These are phyloP conservation scores for Linum lewisii DNA, from an alignment of 345 rosid genomes.

Conservation along the genomic window DNA sequence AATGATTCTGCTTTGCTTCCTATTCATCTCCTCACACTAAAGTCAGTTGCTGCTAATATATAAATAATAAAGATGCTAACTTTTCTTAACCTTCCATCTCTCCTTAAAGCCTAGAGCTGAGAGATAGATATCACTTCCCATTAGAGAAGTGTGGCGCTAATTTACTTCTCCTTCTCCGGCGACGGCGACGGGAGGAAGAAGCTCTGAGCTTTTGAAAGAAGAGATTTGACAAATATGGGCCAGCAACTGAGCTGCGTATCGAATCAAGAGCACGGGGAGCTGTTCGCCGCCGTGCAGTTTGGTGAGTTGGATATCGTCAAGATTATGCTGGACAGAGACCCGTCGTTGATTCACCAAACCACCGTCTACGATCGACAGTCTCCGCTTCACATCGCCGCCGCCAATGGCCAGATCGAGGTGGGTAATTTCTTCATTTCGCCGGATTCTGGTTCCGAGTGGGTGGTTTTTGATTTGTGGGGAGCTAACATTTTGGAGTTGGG, in stretches of 20 bases:
- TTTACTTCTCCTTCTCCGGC: conserved; percentile 5
- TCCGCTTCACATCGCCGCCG: conserved; percentile 85
- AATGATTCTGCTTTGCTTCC: background rate
- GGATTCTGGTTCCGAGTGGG: background rate
- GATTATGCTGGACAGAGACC: conserved; percentile 40
- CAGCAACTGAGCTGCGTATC: conserved; percentile 81
- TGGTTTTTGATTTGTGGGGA: background rate
- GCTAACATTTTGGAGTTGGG: background rate
- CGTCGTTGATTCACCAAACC: conserved; percentile 41
- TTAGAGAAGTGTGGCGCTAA: conserved; percentile 21
- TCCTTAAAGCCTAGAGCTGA: background rate
- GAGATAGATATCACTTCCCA: conserved; percentile 12
- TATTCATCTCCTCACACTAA: conserved; percentile 14
- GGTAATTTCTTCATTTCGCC: background rate
- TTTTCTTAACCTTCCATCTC: background rate
- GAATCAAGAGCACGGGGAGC: conserved; percentile 46
- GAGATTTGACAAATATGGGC: conserved; percentile 43
- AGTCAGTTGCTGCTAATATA: conserved; percentile 3
- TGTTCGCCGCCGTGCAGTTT: conserved; percentile 65
- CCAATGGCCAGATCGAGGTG: conserved; percentile 98
- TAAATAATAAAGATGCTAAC: conserved; percentile 12
- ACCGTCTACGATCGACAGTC: conserved; percentile 81
- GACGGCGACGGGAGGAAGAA: conserved; percentile 1
- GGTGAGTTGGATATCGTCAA: conserved; percentile 51
- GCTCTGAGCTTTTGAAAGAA: too few relatives aligned